These are phyloP conservation scores for Echeveria elegans DNA, from an alignment of 164 flowering plant species.

Conservation along the genomic window DNA sequence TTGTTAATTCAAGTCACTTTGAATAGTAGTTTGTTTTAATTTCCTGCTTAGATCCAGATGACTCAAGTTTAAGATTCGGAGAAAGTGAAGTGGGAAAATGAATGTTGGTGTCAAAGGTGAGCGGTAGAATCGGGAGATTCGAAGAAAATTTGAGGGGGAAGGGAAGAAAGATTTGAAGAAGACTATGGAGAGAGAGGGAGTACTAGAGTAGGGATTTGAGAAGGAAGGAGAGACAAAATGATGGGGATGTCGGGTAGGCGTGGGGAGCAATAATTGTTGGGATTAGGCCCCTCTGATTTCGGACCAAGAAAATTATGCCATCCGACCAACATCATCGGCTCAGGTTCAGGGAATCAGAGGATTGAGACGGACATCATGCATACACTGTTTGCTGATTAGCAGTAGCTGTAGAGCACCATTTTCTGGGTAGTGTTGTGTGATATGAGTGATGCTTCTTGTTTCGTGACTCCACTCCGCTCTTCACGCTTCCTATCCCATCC, in stretches of 20 bases:
- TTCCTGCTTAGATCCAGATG: too few species aligned
- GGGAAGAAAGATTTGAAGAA: too few species aligned
- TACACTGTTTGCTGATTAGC: too few species aligned
- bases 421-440: too few species aligned
- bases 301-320: background rate
- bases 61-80: too few species aligned
- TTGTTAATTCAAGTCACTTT: too few species aligned
- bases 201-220: constrained; percentile 12
- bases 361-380: background rate
- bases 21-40: too few species aligned
- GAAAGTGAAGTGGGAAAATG: background rate
- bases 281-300: constrained; percentile 5
- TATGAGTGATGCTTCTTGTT: too few species aligned
- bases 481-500: constrained; percentile 5
- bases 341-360: background rate
- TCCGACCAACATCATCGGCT: constrained; percentile 9
- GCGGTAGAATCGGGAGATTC: background rate
- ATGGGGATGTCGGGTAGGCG: constrained; percentile 41
- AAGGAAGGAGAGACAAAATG: constrained; percentile 25
- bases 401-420: too few species aligned
- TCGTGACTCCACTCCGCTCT: background rate
- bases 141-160: background rate
- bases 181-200: background rate
- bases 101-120: background rate
- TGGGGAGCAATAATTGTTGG: constrained; percentile 37